A percentile compares a stretch with the other conserved stretches of the same genome.
phyloP scores from a whole-genome alignment of 192 early-diverging fungal species.

The Backusella liffmaniae region DNA sequence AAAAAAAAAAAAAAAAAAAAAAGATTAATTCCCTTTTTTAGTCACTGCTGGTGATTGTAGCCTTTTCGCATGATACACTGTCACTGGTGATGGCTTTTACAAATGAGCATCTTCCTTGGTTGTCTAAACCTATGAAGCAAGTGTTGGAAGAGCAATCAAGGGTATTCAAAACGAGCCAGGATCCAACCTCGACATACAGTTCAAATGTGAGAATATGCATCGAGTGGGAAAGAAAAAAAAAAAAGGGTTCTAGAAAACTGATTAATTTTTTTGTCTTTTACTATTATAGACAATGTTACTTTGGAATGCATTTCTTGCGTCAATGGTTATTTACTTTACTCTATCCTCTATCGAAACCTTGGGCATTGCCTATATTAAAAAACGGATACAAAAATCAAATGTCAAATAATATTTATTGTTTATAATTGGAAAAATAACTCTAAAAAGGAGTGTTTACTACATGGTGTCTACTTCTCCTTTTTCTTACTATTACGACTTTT shows the following conservation, averaged over 20 bases:
- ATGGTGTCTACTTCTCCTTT: constrained; percentile 1
- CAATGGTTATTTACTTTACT: constrained; percentile 86
- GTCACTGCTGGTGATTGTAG: constrained; percentile 76
- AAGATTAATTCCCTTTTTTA: constrained; percentile 28
- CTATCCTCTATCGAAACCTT: constrained; percentile 81
- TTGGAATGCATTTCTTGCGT: constrained; percentile 79
- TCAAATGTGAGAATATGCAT: neutral
- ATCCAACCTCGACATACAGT: neutral
- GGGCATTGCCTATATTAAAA: constrained; percentile 71
- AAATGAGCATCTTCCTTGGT: constrained; percentile 49
- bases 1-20: too few species aligned
- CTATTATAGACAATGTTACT: constrained; percentile 46
- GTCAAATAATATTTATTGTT: constrained; percentile 4
- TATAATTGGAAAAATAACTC: neutral
- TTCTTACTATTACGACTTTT: neutral
- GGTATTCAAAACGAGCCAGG: constrained; percentile 11
- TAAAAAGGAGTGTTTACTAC: neutral
- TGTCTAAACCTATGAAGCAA: constrained; percentile 57
- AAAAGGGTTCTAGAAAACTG: neutral
- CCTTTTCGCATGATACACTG: constrained; percentile 81
- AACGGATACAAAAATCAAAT: constrained; percentile 43
- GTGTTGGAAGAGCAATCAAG: constrained; percentile 49
- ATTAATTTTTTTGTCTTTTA: constrained; percentile 14
- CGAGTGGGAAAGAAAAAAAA: neutral
- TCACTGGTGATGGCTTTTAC: constrained; percentile 56